Evolutionary conservation across 1,284 basidiomycete genomes (phyloP).

Genomic region (Baeospora myosura): DNA sequence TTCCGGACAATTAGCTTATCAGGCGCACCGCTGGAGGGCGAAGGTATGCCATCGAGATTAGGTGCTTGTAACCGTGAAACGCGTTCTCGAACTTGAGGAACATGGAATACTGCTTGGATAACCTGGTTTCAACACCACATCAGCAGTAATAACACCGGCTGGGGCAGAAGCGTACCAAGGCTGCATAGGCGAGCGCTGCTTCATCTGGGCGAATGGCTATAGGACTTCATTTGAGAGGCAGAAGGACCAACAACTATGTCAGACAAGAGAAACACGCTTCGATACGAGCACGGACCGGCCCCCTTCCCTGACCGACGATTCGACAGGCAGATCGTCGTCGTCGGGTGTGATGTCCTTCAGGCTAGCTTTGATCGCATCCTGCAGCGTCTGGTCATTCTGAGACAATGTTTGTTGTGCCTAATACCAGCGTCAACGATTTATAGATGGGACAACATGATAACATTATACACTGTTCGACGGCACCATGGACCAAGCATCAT

Average conservation of each 20-base stretch:
- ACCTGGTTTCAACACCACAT: constrained; percentile 24
- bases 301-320: constrained; percentile 47
- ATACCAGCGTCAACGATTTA: background rate
- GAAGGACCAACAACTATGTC: constrained; percentile 4
- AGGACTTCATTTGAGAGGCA: constrained; percentile 49
- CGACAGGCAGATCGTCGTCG: constrained; percentile 35
- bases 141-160: constrained; percentile 1
- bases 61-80: constrained; percentile 42
- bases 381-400: constrained; percentile 14
- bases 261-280: constrained; percentile 4
- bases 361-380: constrained; percentile 17
- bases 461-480: constrained; percentile 50
- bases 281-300: constrained; percentile 38
- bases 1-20: too few relatives aligned
- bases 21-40: constrained; percentile 12
- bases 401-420: constrained; percentile 3
- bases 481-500: constrained; percentile 63
- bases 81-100: constrained; percentile 57
- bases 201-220: constrained; percentile 55
- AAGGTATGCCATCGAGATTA: constrained; percentile 18
- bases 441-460: background rate
- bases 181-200: constrained; percentile 45
- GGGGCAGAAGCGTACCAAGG: constrained; percentile 29
- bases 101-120: constrained; percentile 54
- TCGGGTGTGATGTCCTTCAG: constrained; percentile 33